Evolutionary conservation across 345 rosid species (phyloP).

Genomic region (Barbarea vulgaris): DNA sequence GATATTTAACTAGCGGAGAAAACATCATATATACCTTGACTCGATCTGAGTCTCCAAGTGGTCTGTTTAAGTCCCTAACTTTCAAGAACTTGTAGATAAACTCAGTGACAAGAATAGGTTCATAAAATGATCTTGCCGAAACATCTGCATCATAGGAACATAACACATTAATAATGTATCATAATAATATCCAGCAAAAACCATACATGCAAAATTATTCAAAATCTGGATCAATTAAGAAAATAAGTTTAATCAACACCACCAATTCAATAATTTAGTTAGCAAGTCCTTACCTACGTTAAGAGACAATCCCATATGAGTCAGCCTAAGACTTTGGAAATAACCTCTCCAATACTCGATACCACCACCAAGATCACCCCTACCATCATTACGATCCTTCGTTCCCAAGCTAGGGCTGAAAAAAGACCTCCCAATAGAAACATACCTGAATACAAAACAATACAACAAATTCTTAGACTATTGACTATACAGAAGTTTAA

Average conservation of each 20-base stretch:
- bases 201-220: neutral
- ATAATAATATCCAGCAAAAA: neutral
- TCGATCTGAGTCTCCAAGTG: slow-evolving; percentile 61
- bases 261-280: neutral
- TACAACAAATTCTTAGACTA: neutral
- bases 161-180: too few species aligned
- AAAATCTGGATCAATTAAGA: too few species aligned
- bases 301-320: slow-evolving; percentile 79
- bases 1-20: neutral
- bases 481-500: neutral
- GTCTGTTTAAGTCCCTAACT: slow-evolving; percentile 41
- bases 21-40: slow-evolving; percentile 46
- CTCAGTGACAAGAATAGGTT: slow-evolving; percentile 56
- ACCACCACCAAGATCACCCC: slow-evolving; percentile 62
- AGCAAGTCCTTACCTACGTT: slow-evolving; percentile 56
- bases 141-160: slow-evolving; percentile 53
- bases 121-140: slow-evolving; percentile 74
- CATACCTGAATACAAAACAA: slow-evolving; percentile 43
- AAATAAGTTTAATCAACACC: neutral
- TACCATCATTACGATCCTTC: slow-evolving; percentile 28
- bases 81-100: slow-evolving; percentile 49
- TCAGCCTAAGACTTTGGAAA: slow-evolving; percentile 69
- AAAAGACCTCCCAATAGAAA: slow-evolving; percentile 68
- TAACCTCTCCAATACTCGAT: slow-evolving; percentile 69
- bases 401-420: slow-evolving; percentile 44